phyloP scores from a whole-genome alignment of 1,284 basidiomycete species.

The Marasmius fiardii region DNA sequence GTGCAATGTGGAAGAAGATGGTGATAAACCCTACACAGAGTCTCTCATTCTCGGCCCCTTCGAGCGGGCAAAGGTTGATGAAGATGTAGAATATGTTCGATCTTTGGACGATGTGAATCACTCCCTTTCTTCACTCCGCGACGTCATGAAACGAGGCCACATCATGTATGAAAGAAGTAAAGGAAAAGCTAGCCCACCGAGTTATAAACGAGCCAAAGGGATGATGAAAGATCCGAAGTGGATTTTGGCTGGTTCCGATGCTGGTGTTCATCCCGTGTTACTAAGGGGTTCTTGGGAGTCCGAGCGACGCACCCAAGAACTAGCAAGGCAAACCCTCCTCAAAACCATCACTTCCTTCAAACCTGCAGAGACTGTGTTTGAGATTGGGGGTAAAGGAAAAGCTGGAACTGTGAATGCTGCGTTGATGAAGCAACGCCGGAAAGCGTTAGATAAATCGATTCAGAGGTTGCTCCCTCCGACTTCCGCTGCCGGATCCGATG shows the following conservation, averaged over 20 bases:
- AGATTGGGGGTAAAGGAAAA: conserved; percentile 79
- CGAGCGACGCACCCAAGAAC: conserved; percentile 39
- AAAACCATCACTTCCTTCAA: conserved; percentile 79
- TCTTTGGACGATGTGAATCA: conserved; percentile 68
- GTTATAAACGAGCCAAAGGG: conserved; percentile 87
- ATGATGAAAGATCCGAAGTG: conserved; percentile 75
- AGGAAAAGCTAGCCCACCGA: conserved; percentile 83
- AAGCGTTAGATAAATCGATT: conserved; percentile 67
- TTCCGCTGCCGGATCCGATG: conserved; percentile 30
- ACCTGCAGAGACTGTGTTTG: conserved; percentile 91
- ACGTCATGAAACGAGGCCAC: conserved; percentile 89
- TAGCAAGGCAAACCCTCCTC: conserved; percentile 68
- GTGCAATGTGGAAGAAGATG: conserved; percentile 40
- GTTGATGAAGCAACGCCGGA: conserved; percentile 89
- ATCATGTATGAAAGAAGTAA: conserved; percentile 93
- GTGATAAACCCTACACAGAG: conserved; percentile 63
- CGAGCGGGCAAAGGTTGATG: conserved; percentile 77
- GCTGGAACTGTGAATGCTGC: conserved; percentile 56
- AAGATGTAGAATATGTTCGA: conserved; percentile 81
- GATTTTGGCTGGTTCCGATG: conserved; percentile 69
- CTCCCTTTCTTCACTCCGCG: conserved; percentile 70
- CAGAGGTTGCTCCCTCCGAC: conserved; percentile 40
- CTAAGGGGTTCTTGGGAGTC: conserved; percentile 33
- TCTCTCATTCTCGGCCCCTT: conserved; percentile 82
- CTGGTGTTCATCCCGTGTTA: conserved; percentile 69